These are phyloP conservation scores for Aspergillus leporis DNA, from an alignment of 495 filamentous ascomycete species.

Conservation along the genomic window DNA sequence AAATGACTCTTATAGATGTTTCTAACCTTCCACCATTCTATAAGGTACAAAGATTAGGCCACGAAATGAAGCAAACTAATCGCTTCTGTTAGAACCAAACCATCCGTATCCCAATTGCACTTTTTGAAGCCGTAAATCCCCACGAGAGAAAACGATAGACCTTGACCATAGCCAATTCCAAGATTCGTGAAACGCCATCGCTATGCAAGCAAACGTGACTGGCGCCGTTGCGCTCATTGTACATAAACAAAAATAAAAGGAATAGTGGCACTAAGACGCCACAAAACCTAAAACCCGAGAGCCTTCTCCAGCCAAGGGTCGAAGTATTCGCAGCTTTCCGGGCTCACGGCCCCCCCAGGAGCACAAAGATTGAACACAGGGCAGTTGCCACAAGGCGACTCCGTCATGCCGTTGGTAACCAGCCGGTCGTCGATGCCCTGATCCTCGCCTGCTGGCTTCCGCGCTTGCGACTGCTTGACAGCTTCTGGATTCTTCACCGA, in stretches of 20 bases:
- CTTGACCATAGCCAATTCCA: slow-evolving; percentile 19
- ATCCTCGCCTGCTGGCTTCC: slow-evolving; percentile 33
- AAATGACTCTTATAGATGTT: not conserved
- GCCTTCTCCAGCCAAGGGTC: slow-evolving; percentile 67
- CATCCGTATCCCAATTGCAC: slow-evolving; percentile 6
- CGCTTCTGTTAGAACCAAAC: slow-evolving; percentile 7
- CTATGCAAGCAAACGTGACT: slow-evolving; percentile 37
- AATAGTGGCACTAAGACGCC: slow-evolving; percentile 3
- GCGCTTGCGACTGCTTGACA: slow-evolving; percentile 43
- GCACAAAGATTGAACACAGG: slow-evolving; percentile 93
- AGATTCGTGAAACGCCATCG: slow-evolving; percentile 40
- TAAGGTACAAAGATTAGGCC: slow-evolving; percentile 2
- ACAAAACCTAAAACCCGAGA: slow-evolving; percentile 35
- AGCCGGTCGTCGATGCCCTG: slow-evolving; percentile 28
- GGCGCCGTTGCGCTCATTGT: slow-evolving; percentile 17
- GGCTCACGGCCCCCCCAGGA: slow-evolving; percentile 83
- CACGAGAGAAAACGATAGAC: slow-evolving; percentile 10
- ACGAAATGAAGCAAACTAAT: slow-evolving; percentile 3
- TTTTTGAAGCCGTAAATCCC: slow-evolving; percentile 11
- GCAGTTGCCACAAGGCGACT: slow-evolving; percentile 87
- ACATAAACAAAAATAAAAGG: slow-evolving; percentile 13
- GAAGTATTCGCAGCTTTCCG: slow-evolving; percentile 90
- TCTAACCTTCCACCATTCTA: not conserved
- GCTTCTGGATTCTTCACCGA: slow-evolving; percentile 41
- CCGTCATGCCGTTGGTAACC: slow-evolving; percentile 70